phyloP scores from a whole-genome alignment of 805 yeast species.

The Lachancea sp. region DNA sequence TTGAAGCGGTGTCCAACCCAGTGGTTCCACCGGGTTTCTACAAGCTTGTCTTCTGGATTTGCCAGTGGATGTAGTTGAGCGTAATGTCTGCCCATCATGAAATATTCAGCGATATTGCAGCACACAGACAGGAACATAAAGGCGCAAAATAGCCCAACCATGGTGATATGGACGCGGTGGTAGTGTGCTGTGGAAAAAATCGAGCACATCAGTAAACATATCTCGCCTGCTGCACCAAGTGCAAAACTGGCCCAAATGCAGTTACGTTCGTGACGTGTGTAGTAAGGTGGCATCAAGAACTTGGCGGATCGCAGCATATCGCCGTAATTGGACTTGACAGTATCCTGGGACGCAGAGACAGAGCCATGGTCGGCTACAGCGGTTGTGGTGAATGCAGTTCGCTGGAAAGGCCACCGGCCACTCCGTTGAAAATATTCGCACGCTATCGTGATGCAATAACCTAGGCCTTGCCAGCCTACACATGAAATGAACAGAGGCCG shows the following conservation, averaged over 20 bases:
- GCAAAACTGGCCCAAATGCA: slow-evolving; percentile 38
- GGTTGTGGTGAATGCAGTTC: slow-evolving; percentile 18
- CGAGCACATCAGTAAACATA: slow-evolving; percentile 69
- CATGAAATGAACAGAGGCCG: slow-evolving; percentile 81
- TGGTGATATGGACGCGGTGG: slow-evolving; percentile 51
- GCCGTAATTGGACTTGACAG: slow-evolving; percentile 16
- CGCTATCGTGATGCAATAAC: slow-evolving; percentile 56
- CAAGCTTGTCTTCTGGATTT: slow-evolving; percentile 9
- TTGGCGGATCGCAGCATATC: slow-evolving; percentile 15
- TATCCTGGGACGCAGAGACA: slow-evolving; percentile 5
- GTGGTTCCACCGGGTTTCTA: slow-evolving; percentile 25
- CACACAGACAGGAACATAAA: slow-evolving; percentile 51
- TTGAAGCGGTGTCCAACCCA: slow-evolving; percentile 35
- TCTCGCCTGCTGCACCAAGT: slow-evolving; percentile 52
- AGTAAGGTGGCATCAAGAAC: slow-evolving; percentile 36
- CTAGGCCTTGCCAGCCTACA: slow-evolving; percentile 69
- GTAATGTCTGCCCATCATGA: slow-evolving; percentile 42
- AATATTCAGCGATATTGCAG: slow-evolving; percentile 41
- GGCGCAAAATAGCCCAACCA: slow-evolving; percentile 69
- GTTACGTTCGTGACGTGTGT: slow-evolving; percentile 34
- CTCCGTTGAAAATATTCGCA: slow-evolving; percentile 60
- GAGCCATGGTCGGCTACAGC: slow-evolving; percentile 36
- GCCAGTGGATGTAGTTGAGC: slow-evolving; percentile 34
- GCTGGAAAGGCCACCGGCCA: slow-evolving; percentile 36
- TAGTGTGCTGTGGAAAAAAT: slow-evolving; percentile 60